A percentile compares a stretch with the other conserved stretches of the same genome.
Evolutionary conservation across 495 filamentous ascomycete species (phyloP).

Genomic region (Bacidia rubella): DNA sequence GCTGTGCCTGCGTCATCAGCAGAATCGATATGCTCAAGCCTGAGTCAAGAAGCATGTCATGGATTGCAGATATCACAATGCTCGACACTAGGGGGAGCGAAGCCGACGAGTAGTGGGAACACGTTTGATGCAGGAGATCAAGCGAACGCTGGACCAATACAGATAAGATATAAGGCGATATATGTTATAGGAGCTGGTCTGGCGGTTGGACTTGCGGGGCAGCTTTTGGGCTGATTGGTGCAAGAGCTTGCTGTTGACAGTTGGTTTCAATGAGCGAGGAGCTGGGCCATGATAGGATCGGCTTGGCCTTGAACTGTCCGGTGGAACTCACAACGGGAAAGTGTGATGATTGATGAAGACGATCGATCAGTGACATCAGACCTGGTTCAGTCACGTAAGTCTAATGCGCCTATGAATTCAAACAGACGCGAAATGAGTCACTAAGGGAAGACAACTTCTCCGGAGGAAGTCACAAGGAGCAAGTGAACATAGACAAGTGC

Average conservation of each 20-base stretch:
- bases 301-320: not conserved
- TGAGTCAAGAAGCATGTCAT: constrained; percentile 47
- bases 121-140: constrained; percentile 17
- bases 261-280: not conserved
- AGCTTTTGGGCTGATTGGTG: not conserved
- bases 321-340: not conserved
- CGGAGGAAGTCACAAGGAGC: no score
- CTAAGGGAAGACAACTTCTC: no score
- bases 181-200: constrained; percentile 31
- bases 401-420: no score
- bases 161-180: constrained; percentile 28
- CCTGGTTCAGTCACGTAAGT: no score
- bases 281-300: not conserved
- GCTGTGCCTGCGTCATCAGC: constrained; percentile 37
- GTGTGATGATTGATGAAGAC: no score
- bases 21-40: constrained; percentile 50
- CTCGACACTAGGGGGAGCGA: constrained; percentile 25
- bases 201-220: constrained; percentile 23
- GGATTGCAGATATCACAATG: constrained; percentile 43
- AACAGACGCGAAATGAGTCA: no score
- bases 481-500: no score
- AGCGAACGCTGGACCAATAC: constrained; percentile 20
- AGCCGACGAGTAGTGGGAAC: constrained; percentile 19
- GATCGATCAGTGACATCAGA: no score
- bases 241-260: not conserved